A percentile compares a stretch with the other conserved stretches of the same genome.
phyloP scores from a whole-genome alignment of 805 yeast genomes.

The Sungouiella thailandica region DNA sequence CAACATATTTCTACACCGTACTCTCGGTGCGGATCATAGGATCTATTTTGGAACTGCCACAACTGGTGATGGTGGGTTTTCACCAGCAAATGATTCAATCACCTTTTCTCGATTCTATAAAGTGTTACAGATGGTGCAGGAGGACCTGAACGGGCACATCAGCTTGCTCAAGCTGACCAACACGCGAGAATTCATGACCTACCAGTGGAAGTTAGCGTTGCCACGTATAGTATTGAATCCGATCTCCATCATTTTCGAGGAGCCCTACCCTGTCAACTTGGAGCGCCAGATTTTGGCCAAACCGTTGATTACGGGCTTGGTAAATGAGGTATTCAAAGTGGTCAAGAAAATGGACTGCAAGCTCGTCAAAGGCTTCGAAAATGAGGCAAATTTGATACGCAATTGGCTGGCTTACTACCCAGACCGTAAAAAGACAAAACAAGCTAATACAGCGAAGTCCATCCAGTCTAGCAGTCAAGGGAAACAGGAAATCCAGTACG shows the following conservation, averaged over 20 bases:
- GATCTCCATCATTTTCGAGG: slow-evolving; percentile 67
- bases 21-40: slow-evolving; percentile 37
- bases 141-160: slow-evolving; percentile 31
- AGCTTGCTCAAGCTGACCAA: slow-evolving; percentile 47
- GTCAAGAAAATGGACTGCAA: slow-evolving; percentile 75
- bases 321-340: slow-evolving; percentile 68
- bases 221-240: slow-evolving; percentile 78
- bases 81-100: slow-evolving; percentile 9
- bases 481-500: slow-evolving; percentile 8
- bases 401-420: slow-evolving; percentile 49
- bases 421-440: no score
- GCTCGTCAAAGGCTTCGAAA: slow-evolving; percentile 64
- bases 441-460: not conserved
- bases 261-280: slow-evolving; percentile 55
- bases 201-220: slow-evolving; percentile 83
- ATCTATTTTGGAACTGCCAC: slow-evolving; percentile 35
- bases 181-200: slow-evolving; percentile 56
- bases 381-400: slow-evolving; percentile 53
- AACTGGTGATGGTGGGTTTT: no score
- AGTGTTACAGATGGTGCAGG: slow-evolving; percentile 30
- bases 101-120: slow-evolving; percentile 18
- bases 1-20: slow-evolving; percentile 22
- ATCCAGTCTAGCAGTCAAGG: not conserved
- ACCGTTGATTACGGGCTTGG: slow-evolving; percentile 77
- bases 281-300: slow-evolving; percentile 70